These are phyloP conservation scores for Polyrhizophydium stewartii DNA, from an alignment of 371 early-diverging fungal species.

Conservation along the genomic window DNA sequence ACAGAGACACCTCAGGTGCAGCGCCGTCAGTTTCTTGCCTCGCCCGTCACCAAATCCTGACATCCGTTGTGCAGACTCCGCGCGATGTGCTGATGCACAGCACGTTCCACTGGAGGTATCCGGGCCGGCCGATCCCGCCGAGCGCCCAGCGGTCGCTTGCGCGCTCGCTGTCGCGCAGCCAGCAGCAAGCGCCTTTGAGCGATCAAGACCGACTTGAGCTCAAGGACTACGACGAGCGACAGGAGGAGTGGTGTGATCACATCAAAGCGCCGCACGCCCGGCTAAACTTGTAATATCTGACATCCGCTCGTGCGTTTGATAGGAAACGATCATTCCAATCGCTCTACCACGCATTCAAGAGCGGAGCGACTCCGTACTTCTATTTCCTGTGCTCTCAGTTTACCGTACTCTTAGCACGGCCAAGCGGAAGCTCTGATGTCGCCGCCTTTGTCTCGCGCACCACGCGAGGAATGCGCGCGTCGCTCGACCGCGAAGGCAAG, in stretches of 20 bases:
- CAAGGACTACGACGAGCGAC: conserved; percentile 8
- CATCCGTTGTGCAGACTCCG: background rate
- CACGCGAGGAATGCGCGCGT: no score
- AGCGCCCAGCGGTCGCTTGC: conserved; percentile 9
- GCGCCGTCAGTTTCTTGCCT: background rate
- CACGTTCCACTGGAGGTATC: conserved; percentile 17
- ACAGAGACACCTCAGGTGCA: background rate
- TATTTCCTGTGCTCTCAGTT: conserved; percentile 20
- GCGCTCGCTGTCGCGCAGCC: conserved; percentile 9
- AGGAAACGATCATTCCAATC: conserved; percentile 25
- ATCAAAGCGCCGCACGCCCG: background rate
- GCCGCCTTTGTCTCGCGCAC: no score
- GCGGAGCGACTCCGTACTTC: conserved; percentile 7
- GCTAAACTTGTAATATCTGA: no score
- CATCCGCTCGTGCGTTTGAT: no score
- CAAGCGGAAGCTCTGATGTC: no score
- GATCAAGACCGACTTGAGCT: conserved; percentile 3
- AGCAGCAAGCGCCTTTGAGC: conserved; percentile 2
- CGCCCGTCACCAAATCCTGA: no score
- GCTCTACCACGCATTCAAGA: conserved; percentile 6
- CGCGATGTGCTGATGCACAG: conserved; percentile 3
- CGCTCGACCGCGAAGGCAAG: conserved; percentile 18
- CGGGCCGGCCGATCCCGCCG: conserved; percentile 3
- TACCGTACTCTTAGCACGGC: conserved; percentile 6
- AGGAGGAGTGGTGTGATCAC: conserved; percentile 14